Percentiles rank a stretch among this genome's conserved stretches.
These are phyloP conservation scores for Russula earlei DNA, from an alignment of 768 basidiomycete genomes.

Conservation along the genomic window DNA sequence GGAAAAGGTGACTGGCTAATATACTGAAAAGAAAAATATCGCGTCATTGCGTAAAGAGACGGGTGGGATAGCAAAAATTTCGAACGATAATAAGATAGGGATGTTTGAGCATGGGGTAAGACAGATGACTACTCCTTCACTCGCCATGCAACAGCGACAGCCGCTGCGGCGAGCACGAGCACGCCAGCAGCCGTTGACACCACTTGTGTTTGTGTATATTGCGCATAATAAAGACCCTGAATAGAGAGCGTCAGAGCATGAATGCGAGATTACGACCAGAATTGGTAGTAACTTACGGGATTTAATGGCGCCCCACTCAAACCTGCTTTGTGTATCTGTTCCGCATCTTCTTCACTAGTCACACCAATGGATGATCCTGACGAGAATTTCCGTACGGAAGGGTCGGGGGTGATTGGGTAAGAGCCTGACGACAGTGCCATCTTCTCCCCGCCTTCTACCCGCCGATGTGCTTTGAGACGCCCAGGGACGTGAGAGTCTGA, in stretches of 20 bases:
- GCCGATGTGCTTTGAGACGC: constrained; percentile 7
- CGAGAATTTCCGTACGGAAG: constrained; percentile 18
- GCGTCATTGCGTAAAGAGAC: constrained; percentile 13
- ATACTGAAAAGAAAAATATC: constrained; percentile 12
- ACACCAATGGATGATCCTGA: constrained; percentile 15
- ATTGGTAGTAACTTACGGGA: background rate
- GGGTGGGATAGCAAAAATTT: background rate
- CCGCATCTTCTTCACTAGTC: constrained; percentile 16
- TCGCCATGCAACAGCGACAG: constrained; percentile 20
- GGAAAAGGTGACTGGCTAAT: constrained; percentile 8
- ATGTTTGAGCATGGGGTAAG: background rate
- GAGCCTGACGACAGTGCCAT: background rate
- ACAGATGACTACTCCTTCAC: constrained; percentile 15
- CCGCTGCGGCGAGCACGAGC: constrained; percentile 18
- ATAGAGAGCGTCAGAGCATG: background rate
- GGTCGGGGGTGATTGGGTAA: constrained; percentile 19
- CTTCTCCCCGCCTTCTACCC: constrained; percentile 12
- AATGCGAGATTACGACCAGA: too few species aligned
- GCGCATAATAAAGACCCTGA: background rate
- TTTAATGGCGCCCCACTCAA: constrained; percentile 1
- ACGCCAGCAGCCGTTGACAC: constrained; percentile 20
- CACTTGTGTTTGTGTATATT: constrained; percentile 9
- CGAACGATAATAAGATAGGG: constrained; percentile 15
- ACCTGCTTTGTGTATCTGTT: constrained; percentile 1
- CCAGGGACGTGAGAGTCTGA: constrained; percentile 16